Base-by-base conservation (phyloP, 2,329 filamentous ascomycete species). In the Aspergillus neotritici region DNA sequence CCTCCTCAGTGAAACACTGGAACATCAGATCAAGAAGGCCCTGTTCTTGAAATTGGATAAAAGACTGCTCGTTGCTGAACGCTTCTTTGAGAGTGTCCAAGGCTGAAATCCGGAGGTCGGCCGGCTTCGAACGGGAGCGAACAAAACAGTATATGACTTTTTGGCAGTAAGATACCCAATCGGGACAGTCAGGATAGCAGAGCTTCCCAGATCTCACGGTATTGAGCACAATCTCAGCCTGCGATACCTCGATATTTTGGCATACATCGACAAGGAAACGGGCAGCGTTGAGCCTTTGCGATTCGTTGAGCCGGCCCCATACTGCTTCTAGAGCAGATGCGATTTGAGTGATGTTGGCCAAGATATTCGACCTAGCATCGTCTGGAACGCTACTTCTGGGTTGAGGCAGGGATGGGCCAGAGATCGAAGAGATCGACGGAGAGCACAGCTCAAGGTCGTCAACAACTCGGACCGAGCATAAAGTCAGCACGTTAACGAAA, bases 61-160 rank as follows among this genome's bases (percentile, higher is more conserved):
- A 40, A 32, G 56, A 50, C 9, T 67, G 62, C 28, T 60, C 50
- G 14, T 47, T 61, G 9, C 51, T 48, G 40, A 69, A 63, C 12
- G 66, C 61, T n/a, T 69, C 64, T 50, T 66, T 66, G 12, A 69
- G 45, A 2, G 60, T 63, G 25, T 65, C 63, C 32, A 70, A 51
- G 31, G 67, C 67, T 9, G 63, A 43, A 5, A 68, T 63, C 28
- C 68, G 67, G 38, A 67, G 57, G 33, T 68, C 66, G 4, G 65
- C 60, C 29, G 61, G 48, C 46, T 70, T 67, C 10, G 57, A 58
- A n/a, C 56, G 64, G 41, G 59, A 53, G 14, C 59, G 60, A 47
- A 70, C 56, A 38, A 69, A 70, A 30, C 57, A 61, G 31, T 58
- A 51, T 41, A 68, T 61, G 12, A 70, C 46, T 21, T 56, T 59